phyloP scores from a whole-genome alignment of 2,329 filamentous ascomycete species.

The Diaporthe batatas region DNA sequence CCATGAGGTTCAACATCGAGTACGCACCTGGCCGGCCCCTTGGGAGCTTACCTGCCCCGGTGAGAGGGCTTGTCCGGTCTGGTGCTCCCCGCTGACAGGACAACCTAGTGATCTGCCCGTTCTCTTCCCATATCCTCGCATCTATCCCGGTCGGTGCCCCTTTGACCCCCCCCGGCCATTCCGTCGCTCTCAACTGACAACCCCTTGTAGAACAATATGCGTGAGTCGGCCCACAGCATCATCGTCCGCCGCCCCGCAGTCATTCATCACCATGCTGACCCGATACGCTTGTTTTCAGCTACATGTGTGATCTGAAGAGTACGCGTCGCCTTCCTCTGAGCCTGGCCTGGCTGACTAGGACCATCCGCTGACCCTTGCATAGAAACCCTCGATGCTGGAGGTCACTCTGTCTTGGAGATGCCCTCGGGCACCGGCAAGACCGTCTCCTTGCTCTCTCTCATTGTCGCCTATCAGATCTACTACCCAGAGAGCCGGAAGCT shows the following conservation, averaged over 20 bases:
- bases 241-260: background rate
- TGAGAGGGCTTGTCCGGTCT: background rate
- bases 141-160: constrained; percentile 48
- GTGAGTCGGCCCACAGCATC: constrained; percentile 50
- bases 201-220: constrained; percentile 65
- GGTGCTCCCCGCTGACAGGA: constrained; percentile 25
- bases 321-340: constrained; percentile 40
- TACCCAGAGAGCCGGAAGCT: constrained; percentile 95
- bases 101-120: constrained; percentile 65
- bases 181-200: constrained; percentile 14
- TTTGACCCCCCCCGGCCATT: constrained; percentile 39
- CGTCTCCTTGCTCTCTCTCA: constrained; percentile 92
- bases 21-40: constrained; percentile 46
- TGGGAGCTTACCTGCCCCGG: constrained; percentile 23
- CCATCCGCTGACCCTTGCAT: constrained; percentile 37
- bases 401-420: constrained; percentile 98
- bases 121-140: constrained; percentile 70
- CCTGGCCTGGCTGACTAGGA: background rate
- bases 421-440: constrained; percentile 99
- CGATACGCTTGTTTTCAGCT: constrained; percentile 45
- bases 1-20: constrained; percentile 68
- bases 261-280: background rate
- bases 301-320: constrained; percentile 72
- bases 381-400: constrained; percentile 90
- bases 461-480: constrained; percentile 95